Conservation (phyloP, 148 eudicot genomes). For the Nyssa sinensis region DNA sequence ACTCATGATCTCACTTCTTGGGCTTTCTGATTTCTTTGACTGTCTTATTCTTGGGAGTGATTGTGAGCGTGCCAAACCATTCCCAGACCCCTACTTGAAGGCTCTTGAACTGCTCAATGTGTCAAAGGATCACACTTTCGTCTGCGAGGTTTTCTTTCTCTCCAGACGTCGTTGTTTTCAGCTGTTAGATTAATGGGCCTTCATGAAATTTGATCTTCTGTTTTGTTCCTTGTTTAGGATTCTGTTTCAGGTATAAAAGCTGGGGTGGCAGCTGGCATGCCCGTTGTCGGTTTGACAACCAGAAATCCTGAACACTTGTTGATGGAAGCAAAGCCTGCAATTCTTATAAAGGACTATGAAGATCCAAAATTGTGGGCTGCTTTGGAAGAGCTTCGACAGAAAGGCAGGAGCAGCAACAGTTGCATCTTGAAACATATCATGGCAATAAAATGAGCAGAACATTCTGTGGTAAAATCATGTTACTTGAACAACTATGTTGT, state of each 20-base stretch:
- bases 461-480: not conserved
- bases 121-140: conserved; percentile 74
- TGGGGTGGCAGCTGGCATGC: conserved; percentile 97
- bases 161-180: not conserved
- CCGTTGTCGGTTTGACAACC: conserved; percentile 73
- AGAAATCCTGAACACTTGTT: conserved; percentile 68
- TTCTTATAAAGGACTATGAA: conserved; percentile 71
- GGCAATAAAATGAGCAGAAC: not conserved
- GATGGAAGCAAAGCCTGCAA: conserved; percentile 65
- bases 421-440: conserved; percentile 11
- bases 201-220: not conserved
- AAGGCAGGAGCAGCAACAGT: conserved; percentile 30
- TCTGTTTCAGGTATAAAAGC: conserved; percentile 92
- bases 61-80: conserved; percentile 87
- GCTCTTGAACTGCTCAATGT: conserved; percentile 62
- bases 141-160: conserved; percentile 60
- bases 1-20: conserved; percentile 71
- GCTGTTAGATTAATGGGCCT: not conserved
- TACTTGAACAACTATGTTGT: not conserved
- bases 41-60: conserved; percentile 66
- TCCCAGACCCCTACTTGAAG: conserved; percentile 86
- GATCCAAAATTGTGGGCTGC: conserved; percentile 88
- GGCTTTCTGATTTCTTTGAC: conserved; percentile 77
- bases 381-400: conserved; percentile 67
- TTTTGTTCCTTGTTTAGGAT: conserved; percentile 48